phyloP scores from a whole-genome alignment of 2,329 filamentous ascomycete genomes.

The Aspergillus cejpii region DNA sequence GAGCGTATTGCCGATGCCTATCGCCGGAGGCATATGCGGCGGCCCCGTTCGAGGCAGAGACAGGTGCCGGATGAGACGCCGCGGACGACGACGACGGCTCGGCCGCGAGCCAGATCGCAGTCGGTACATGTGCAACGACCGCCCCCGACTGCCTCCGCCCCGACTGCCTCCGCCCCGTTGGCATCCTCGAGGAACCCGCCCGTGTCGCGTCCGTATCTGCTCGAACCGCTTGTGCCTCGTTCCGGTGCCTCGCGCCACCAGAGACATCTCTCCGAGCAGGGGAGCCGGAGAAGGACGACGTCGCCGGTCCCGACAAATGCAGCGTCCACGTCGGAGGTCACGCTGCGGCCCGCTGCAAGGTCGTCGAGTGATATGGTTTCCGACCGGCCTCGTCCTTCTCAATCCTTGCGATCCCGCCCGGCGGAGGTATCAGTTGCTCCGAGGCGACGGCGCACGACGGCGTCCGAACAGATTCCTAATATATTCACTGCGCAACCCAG shows the following conservation, averaged over 20 bases:
- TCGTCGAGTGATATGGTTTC: constrained; percentile 35
- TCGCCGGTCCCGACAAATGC: constrained; percentile 30
- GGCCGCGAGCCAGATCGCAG: constrained; percentile 26
- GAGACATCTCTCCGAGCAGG: constrained; percentile 34
- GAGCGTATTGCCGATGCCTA: constrained; percentile 87
- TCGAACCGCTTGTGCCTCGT: constrained; percentile 25
- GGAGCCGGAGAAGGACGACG: constrained; percentile 25
- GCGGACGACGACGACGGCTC: constrained; percentile 25
- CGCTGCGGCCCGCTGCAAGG: constrained; percentile 27
- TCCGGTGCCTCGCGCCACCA: constrained; percentile 24
- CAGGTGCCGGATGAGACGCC: constrained; percentile 31
- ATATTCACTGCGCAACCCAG: constrained; percentile 19
- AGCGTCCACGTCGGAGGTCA: constrained; percentile 32
- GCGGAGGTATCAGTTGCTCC: constrained; percentile 19
- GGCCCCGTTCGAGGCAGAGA: constrained; percentile 37
- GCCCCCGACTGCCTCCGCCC: constrained; percentile 12
- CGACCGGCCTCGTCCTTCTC: constrained; percentile 26
- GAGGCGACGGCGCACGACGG: constrained; percentile 28
- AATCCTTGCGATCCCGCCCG: constrained; percentile 19
- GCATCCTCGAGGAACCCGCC: constrained; percentile 23
- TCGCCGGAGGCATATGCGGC: constrained; percentile 57
- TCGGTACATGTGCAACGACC: constrained; percentile 25
- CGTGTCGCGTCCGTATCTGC: constrained; percentile 29
- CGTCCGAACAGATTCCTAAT: constrained; percentile 29
- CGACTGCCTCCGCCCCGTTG: constrained; percentile 13